Base-by-base conservation (phyloP, 441 rosid species). In the Metrosideros polymorpha region DNA sequence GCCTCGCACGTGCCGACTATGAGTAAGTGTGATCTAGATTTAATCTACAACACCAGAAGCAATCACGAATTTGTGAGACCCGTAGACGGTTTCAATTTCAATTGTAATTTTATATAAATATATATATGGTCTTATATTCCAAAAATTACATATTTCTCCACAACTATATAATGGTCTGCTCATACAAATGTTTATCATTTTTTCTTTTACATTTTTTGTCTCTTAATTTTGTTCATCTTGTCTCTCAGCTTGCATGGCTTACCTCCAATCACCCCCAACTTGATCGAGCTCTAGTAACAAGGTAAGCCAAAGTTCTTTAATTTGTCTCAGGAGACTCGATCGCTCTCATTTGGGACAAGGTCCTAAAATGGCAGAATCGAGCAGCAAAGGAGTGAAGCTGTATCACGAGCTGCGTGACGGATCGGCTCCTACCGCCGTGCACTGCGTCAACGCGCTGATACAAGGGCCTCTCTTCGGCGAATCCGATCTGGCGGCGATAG, bases 291-390 rank as follows among this genome's bases (percentile, higher is more conserved):
- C 15, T 35, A 1, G 25, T 12, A 66, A 35, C 47, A 66, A 10
- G 35, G 79, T 3, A 66, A 1, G 77, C 4, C 76, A 18, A 18
- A 8, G 0, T 63, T 4, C 15, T 12, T 7, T 45, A 9, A 66
- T 32, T 32, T 19, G 6, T 35, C 45, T 35, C 0, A 0, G 45
- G 45, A 18, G 45, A 22, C 77, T 0, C 27, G 0, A 4, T 3
- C 15, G 3, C 8, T 9, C 45, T 19, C 3, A 5, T 25, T 35
- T 10, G 6, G 79, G 79, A 71, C 79, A 22, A 35, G 79, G 47
- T 35, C 79, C 9, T 5, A 12, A 22, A 19, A 71, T 71, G 79
- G 79, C 27, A 22, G 79, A 12, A 19, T 39, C 8, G 0, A 71
- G 2, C 13, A 35, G 7, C 9, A 1, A 0, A 71, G 79, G 5